phyloP scores from a whole-genome alignment of 1,284 basidiomycete species.

The Moniliella sp. region DNA sequence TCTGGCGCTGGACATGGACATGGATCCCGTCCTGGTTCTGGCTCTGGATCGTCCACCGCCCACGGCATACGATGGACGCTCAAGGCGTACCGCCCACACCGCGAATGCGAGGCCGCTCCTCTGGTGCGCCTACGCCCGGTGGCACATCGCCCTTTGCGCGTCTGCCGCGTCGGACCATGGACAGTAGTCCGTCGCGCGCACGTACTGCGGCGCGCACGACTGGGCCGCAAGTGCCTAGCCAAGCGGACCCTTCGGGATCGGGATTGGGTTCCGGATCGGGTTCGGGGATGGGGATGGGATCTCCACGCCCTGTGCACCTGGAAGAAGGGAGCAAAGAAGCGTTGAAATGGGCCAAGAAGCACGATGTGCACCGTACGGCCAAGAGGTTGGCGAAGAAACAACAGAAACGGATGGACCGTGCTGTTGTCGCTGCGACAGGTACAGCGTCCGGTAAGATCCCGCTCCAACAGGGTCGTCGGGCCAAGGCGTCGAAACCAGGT shows the following conservation, averaged over 20 bases:
- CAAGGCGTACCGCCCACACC: neutral
- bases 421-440: neutral
- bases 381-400: constrained; percentile 25
- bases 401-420: constrained; percentile 7
- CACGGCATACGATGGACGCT: neutral
- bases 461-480: neutral
- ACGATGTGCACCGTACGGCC: constrained; percentile 16
- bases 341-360: constrained; percentile 16
- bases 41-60: neutral
- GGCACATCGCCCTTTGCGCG: constrained; percentile 16
- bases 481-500: neutral
- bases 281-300: neutral
- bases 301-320: neutral
- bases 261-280: neutral
- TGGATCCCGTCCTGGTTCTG: neutral
- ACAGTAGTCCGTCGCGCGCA: neutral
- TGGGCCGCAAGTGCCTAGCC: neutral
- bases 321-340: constrained; percentile 13
- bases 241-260: neutral
- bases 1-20: neutral
- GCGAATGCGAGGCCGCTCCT: constrained; percentile 5
- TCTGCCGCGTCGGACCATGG: constrained; percentile 1
- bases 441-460: neutral
- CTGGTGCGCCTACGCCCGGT: constrained; percentile 25
- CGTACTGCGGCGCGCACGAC: neutral